Evolutionary conservation across 768 basidiomycete genomes (phyloP).

Genomic region (Russula vinacea): DNA sequence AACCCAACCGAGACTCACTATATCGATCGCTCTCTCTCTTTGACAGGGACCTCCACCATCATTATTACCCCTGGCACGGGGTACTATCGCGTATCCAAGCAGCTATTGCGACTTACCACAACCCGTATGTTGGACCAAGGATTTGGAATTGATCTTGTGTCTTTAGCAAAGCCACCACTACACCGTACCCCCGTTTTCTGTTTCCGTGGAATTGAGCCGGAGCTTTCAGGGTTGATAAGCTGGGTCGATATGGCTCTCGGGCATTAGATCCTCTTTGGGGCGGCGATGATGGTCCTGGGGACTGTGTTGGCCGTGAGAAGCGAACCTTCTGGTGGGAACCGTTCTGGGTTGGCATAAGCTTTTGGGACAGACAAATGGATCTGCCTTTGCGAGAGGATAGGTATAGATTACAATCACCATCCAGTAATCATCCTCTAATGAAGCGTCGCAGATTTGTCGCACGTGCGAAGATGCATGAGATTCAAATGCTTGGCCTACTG

Average conservation of each 20-base stretch:
- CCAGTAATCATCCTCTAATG: neutral
- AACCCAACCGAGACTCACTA: constrained; percentile 94
- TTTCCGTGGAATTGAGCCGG: constrained; percentile 68
- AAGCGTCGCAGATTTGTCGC: constrained; percentile 69
- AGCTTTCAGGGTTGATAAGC: constrained; percentile 43
- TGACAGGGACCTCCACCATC: constrained; percentile 81
- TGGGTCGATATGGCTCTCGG: constrained; percentile 46
- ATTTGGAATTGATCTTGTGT: constrained; percentile 82
- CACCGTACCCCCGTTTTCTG: constrained; percentile 93
- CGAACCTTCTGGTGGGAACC: constrained; percentile 87
- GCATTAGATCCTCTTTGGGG: constrained; percentile 74
- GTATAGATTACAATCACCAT: constrained; percentile 39
- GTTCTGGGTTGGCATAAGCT: constrained; percentile 77
- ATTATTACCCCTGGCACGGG: constrained; percentile 92
- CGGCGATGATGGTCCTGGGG: constrained; percentile 49
- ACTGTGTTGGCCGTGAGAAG: constrained; percentile 40
- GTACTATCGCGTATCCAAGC: constrained; percentile 89
- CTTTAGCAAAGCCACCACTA: constrained; percentile 84
- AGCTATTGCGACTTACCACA: constrained; percentile 85
- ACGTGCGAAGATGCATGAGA: constrained; percentile 95
- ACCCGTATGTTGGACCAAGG: constrained; percentile 94
- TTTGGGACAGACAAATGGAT: constrained; percentile 88
- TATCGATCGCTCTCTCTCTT: constrained; percentile 87
- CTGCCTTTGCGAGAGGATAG: constrained; percentile 76
- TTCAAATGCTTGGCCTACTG: constrained; percentile 89